Evolutionary conservation across 805 yeast species (phyloP).

Genomic region (Scheffersomyces amazonensis): DNA sequence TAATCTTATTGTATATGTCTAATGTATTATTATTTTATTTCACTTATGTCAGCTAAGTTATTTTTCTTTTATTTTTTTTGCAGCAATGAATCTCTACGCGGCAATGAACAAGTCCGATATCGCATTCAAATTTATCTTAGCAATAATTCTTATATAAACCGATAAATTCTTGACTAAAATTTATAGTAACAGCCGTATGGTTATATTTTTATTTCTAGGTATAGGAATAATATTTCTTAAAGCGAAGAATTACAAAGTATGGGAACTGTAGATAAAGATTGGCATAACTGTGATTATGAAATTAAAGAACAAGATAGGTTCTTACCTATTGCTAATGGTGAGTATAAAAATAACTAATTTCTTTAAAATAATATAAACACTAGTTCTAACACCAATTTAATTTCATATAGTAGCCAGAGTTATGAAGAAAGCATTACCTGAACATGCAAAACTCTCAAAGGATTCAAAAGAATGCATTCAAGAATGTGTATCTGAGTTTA

Average conservation of each 20-base stretch:
- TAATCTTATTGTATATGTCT: too few relatives aligned
- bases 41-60: too few relatives aligned
- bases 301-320: constrained; percentile 44
- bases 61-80: not conserved
- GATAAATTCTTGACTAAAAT: too few relatives aligned
- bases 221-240: too few relatives aligned
- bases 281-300: constrained; percentile 35
- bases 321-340: constrained; percentile 43
- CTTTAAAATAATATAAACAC: constrained; percentile 1
- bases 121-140: not conserved
- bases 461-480: constrained; percentile 81
- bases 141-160: too few relatives aligned
- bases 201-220: too few relatives aligned
- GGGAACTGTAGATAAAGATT: constrained; percentile 7
- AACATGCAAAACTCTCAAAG: constrained; percentile 71
- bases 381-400: constrained; percentile 7
- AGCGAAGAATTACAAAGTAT: too few relatives aligned
- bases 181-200: too few relatives aligned
- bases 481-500: constrained; percentile 80
- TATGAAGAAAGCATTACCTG: constrained; percentile 72
- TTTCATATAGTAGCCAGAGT: constrained; percentile 52
- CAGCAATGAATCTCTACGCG: not conserved
- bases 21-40: too few relatives aligned
- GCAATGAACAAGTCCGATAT: not conserved
- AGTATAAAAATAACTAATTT: constrained; percentile 8